These are phyloP conservation scores for Lipomyces kockii DNA, from an alignment of 805 yeast genomes.

Conservation along the genomic window DNA sequence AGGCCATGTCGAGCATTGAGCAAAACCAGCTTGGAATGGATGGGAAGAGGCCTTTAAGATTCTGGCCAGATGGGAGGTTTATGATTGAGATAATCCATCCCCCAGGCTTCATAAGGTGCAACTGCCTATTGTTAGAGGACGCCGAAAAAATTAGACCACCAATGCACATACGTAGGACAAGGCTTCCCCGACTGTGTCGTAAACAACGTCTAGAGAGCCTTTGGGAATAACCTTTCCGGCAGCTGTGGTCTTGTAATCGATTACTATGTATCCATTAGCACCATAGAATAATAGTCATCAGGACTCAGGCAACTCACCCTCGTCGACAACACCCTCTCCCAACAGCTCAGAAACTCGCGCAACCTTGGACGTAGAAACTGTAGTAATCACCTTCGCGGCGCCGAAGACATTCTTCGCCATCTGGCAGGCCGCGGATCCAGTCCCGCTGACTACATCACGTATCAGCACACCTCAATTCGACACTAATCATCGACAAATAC, in stretches of 20 bases:
- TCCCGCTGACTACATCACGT: slow-evolving; percentile 10
- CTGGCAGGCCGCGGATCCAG: slow-evolving; percentile 37
- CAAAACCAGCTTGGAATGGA: slow-evolving; percentile 5
- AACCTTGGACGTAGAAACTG: slow-evolving; percentile 38
- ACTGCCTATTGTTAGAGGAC: background rate
- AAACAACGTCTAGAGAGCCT: slow-evolving; percentile 31
- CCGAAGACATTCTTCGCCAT: slow-evolving; percentile 38
- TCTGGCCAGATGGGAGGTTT: slow-evolving; percentile 17
- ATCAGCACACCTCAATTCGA: background rate
- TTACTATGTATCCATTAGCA: background rate
- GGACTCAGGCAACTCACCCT: slow-evolving; percentile 2
- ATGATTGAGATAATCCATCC: slow-evolving; percentile 31
- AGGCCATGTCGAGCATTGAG: slow-evolving; percentile 4
- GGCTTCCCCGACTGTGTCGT: slow-evolving; percentile 34
- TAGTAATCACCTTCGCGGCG: slow-evolving; percentile 33
- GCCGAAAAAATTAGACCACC: background rate
- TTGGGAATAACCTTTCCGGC: slow-evolving; percentile 28
- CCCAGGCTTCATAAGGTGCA: slow-evolving; percentile 30
- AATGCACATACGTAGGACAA: slow-evolving; percentile 7
- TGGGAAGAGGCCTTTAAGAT: slow-evolving; percentile 6
- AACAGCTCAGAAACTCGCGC: slow-evolving; percentile 24
- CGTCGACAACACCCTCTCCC: slow-evolving; percentile 36
- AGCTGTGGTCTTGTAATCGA: slow-evolving; percentile 37
- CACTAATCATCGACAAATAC: background rate
- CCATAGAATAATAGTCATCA: background rate